A percentile compares a stretch with the other conserved stretches of the same genome.
phyloP scores from a whole-genome alignment of 306 rosid species.

The Lathyrus tuberosus region DNA sequence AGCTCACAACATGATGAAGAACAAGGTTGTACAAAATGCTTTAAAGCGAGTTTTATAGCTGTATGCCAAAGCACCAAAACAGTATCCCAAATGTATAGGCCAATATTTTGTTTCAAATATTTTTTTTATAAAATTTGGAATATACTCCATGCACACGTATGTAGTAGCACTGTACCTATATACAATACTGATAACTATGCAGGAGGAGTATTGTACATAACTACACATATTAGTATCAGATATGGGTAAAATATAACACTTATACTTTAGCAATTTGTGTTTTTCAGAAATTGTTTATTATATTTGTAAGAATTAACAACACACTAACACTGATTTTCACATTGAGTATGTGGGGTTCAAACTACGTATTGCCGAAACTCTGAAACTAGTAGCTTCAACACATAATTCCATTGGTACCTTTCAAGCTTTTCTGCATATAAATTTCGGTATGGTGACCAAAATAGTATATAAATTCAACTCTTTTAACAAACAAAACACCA shows the following conservation, averaged over 20 bases:
- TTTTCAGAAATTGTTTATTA: not conserved
- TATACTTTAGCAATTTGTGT: not conserved
- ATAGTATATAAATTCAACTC: not conserved
- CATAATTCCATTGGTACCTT: too few species aligned
- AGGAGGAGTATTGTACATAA: not conserved
- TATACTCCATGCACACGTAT: not conserved
- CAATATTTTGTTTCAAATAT: not conserved
- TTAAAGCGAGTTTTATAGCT: not conserved
- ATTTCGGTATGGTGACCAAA: slow-evolving; percentile 6
- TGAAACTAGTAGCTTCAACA: too few species aligned
- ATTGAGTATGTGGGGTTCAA: not conserved
- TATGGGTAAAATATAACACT: not conserved
- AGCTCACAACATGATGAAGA: not conserved
- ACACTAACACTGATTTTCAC: slow-evolving; percentile 8
- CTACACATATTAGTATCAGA: not conserved
- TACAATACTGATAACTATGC: not conserved
- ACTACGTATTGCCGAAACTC: not conserved
- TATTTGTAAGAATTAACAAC: not conserved
- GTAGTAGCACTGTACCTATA: not conserved
- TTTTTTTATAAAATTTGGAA: not conserved
- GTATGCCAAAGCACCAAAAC: not conserved
- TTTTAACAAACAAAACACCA: slow-evolving; percentile 14
- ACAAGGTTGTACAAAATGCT: not conserved
- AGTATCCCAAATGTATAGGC: not conserved
- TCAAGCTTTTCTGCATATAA: too few species aligned